Evolutionary conservation across 2,329 filamentous ascomycete genomes (phyloP).

Genomic region (Tothia fuscella): DNA sequence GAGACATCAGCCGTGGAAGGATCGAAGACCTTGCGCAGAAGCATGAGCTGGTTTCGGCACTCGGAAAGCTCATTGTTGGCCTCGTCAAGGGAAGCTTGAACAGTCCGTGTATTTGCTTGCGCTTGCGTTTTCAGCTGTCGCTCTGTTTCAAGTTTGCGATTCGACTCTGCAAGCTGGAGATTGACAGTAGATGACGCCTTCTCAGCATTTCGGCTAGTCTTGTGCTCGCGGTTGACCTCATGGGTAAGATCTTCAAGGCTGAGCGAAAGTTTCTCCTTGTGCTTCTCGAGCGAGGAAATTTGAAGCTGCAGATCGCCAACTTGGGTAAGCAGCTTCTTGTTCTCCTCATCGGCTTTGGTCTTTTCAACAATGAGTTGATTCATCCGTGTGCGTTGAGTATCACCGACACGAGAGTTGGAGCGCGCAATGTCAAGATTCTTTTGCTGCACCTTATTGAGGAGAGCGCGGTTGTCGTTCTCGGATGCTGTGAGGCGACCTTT

Average conservation of each 20-base stretch:
- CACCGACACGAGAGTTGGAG: slow-evolving; percentile 73
- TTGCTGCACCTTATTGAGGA: slow-evolving; percentile 96
- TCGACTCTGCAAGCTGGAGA: slow-evolving; percentile 76
- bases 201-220: slow-evolving; percentile 79
- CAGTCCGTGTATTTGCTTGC: slow-evolving; percentile 69
- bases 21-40: slow-evolving; percentile 78
- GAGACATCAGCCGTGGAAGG: slow-evolving; percentile 55
- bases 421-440: slow-evolving; percentile 94
- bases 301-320: slow-evolving; percentile 74
- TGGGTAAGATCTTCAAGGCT: slow-evolving; percentile 87
- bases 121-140: slow-evolving; percentile 74
- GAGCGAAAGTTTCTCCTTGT: slow-evolving; percentile 82
- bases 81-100: slow-evolving; percentile 68
- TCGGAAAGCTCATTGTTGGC: slow-evolving; percentile 72
- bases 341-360: slow-evolving; percentile 68
- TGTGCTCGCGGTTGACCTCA: slow-evolving; percentile 79
- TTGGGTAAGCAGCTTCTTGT: slow-evolving; percentile 67
- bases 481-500: slow-evolving; percentile 83
- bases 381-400: slow-evolving; percentile 69
- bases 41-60: slow-evolving; percentile 65
- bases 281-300: slow-evolving; percentile 79
- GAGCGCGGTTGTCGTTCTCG: slow-evolving; percentile 86
- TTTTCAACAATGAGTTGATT: slow-evolving; percentile 73
- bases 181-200: slow-evolving; percentile 71
- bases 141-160: slow-evolving; percentile 82